These are phyloP conservation scores for Mortierella sp. DNA, from an alignment of 371 early-diverging fungal species.

Conservation along the genomic window DNA sequence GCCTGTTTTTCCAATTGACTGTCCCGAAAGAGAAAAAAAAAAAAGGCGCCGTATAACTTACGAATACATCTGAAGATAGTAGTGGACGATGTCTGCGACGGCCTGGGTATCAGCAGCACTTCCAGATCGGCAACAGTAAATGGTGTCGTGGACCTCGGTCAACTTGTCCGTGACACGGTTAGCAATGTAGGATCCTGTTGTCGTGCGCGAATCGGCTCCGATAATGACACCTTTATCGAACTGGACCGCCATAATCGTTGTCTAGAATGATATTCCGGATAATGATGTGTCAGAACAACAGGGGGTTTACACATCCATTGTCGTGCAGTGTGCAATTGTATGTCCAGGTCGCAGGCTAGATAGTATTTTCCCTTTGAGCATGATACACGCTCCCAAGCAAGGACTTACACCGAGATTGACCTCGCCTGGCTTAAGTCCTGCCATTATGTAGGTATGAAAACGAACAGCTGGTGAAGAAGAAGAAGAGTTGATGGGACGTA, in stretches of 20 bases:
- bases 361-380: too few species aligned
- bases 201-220: conserved; percentile 99
- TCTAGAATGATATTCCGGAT: conserved; percentile 65
- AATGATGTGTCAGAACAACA: too few species aligned
- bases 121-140: conserved; percentile 99
- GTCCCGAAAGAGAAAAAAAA: neutral
- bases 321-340: too few species aligned
- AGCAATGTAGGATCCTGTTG: conserved; percentile 97
- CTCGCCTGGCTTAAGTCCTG: conserved; percentile 91
- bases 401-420: conserved; percentile 90
- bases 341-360: neutral
- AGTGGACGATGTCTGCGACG: conserved; percentile 95
- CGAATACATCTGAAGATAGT: conserved; percentile 92
- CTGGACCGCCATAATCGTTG: conserved; percentile 99
- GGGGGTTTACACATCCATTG: too few species aligned
- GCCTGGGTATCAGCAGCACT: conserved; percentile 99
- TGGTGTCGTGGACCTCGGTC: conserved; percentile 94
- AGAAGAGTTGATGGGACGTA: conserved; percentile 2
- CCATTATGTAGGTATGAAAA: conserved; percentile 23
- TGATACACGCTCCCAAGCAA: neutral
- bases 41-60: conserved; percentile 39
- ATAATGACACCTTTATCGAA: conserved; percentile 97
- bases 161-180: conserved; percentile 99
- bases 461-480: neutral
- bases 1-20: neutral